phyloP scores from a whole-genome alignment of 2,329 filamentous ascomycete genomes.

The Colletotrichum tamarilloi region DNA sequence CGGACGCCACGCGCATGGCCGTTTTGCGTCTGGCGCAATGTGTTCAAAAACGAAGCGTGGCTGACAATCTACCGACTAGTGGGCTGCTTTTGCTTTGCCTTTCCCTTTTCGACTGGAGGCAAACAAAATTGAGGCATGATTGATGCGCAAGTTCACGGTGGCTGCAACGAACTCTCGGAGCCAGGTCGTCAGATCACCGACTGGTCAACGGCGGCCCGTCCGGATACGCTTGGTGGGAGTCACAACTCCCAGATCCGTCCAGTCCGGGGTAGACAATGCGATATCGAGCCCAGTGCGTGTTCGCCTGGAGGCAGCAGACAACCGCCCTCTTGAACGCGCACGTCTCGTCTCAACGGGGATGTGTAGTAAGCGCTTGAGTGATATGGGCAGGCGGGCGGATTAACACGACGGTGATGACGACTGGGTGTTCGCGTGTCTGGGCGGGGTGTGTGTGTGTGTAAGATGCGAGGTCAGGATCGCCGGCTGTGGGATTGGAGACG shows the following conservation, averaged over 20 bases:
- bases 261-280: background rate
- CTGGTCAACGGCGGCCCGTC: background rate
- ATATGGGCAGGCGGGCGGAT: background rate
- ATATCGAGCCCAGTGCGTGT: background rate
- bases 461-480: background rate
- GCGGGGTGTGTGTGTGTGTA: background rate
- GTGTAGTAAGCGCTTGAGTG: slow-evolving; percentile 16
- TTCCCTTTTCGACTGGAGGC: background rate
- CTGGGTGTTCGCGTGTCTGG: slow-evolving; percentile 1
- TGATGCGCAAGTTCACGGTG: slow-evolving; percentile 11
- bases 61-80: background rate
- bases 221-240: background rate
- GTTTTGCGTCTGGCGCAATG: slow-evolving; percentile 18
- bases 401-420: slow-evolving; percentile 21
- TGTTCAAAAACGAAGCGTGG: slow-evolving; percentile 4
- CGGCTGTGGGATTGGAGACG: background rate
- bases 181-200: slow-evolving; percentile 3
- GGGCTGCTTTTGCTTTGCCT: background rate
- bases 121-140: background rate
- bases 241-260: background rate
- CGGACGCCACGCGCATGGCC: slow-evolving; percentile 4
- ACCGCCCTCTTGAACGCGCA: background rate
- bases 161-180: slow-evolving; percentile 1
- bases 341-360: background rate
- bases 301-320: background rate